phyloP scores from a whole-genome alignment of 352 stramenopile species.

The Pythium aphanidermatum region DNA sequence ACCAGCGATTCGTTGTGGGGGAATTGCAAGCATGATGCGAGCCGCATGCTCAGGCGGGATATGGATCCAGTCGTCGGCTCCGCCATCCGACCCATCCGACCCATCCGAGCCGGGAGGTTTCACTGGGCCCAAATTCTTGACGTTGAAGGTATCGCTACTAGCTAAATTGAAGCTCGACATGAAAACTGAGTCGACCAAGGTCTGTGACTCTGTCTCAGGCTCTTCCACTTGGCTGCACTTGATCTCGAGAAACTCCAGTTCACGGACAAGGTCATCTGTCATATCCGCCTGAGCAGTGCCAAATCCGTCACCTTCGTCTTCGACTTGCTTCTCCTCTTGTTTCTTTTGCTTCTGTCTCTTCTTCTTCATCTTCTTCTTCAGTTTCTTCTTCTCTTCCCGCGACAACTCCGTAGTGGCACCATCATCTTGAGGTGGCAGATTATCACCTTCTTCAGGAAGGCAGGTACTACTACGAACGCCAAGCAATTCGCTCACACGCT shows the following conservation, averaged over 20 bases:
- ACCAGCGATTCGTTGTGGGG: conserved; percentile 41
- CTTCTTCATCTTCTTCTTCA: conserved; percentile 94
- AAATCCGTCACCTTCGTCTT: not conserved
- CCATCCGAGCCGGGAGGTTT: conserved; percentile 5
- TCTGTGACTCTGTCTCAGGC: conserved; percentile 18
- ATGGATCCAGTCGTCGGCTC: conserved; percentile 61
- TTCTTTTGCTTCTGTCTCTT: conserved; percentile 88
- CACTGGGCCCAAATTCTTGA: not conserved
- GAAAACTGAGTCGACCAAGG: conserved; percentile 14
- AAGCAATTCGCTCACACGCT: conserved; percentile 2
- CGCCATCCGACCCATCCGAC: no score
- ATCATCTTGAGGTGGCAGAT: not conserved
- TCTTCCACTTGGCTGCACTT: conserved; percentile 12
- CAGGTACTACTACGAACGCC: not conserved
- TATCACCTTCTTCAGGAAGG: not conserved
- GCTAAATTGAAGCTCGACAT: conserved; percentile 17
- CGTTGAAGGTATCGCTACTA: not conserved
- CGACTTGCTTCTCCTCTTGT: conserved; percentile 75
- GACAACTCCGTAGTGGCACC: conserved; percentile 30
- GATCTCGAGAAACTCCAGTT: conserved; percentile 8
- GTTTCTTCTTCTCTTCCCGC: conserved; percentile 89
- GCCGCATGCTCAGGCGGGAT: conserved; percentile 64
- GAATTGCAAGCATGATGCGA: conserved; percentile 64
- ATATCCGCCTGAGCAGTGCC: no score
- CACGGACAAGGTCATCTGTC: conserved; percentile 3